These are phyloP conservation scores for Xerophyta viscosa DNA, from an alignment of 106 monocot species.

Conservation along the genomic window DNA sequence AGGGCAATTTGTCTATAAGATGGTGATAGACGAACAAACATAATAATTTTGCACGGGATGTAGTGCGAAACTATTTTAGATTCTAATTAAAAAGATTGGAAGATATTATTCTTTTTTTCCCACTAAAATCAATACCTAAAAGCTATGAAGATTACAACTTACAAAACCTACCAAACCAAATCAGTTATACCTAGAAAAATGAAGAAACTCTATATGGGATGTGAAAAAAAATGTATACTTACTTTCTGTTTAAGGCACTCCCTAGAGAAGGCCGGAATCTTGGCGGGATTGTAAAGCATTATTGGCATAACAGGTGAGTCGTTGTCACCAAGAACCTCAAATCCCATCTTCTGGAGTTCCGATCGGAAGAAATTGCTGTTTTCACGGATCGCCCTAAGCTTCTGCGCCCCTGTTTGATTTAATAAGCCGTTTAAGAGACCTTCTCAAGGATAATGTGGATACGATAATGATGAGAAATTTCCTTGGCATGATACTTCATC, in stretches of 20 bases:
- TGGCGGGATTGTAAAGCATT: slow-evolving; percentile 84
- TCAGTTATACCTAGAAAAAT: too few species aligned
- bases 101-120: too few species aligned
- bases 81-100: too few species aligned
- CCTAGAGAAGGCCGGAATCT: slow-evolving; percentile 76
- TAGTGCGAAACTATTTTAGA: too few species aligned
- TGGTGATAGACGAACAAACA: too few species aligned
- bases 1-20: too few species aligned
- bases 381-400: slow-evolving; percentile 69
- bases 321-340: slow-evolving; percentile 75
- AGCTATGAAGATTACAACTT: too few species aligned
- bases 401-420: slow-evolving; percentile 41
- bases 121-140: too few species aligned
- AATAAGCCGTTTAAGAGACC: not conserved
- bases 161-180: too few species aligned
- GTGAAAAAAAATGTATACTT: too few species aligned
- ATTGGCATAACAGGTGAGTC: slow-evolving; percentile 86
- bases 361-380: slow-evolving; percentile 84
- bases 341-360: slow-evolving; percentile 80
- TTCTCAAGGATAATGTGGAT: not conserved
- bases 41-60: too few species aligned
- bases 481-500: not conserved
- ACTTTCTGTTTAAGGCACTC: slow-evolving; percentile 73
- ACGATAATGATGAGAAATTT: not conserved
- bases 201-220: too few species aligned